Percentiles rank a stretch among this genome's conserved stretches.
Conservation (phyloP, 2,329 filamentous ascomycete genomes). For the Aureobasidium musti region DNA sequence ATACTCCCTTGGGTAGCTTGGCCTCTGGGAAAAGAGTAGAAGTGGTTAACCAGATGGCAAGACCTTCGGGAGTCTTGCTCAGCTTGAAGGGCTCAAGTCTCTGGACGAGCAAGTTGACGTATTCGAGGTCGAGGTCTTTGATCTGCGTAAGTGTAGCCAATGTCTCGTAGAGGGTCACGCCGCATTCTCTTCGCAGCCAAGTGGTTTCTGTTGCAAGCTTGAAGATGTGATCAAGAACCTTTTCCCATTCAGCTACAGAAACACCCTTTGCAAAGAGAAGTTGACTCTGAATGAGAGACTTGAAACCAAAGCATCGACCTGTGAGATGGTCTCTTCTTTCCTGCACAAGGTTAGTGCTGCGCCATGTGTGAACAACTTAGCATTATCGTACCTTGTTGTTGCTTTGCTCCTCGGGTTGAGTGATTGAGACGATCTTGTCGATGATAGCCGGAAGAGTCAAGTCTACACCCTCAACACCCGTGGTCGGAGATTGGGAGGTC, state of each 20-base stretch:
- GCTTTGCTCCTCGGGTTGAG: slow-evolving; percentile 52
- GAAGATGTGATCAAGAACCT: slow-evolving; percentile 71
- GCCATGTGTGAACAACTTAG: not conserved
- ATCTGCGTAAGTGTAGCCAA: slow-evolving; percentile 43
- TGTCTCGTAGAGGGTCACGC: slow-evolving; percentile 75
- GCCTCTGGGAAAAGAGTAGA: slow-evolving; percentile 63
- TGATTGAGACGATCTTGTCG: slow-evolving; percentile 56
- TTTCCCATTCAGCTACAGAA: slow-evolving; percentile 60
- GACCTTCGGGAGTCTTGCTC: slow-evolving; percentile 79
- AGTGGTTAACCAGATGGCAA: slow-evolving; percentile 81
- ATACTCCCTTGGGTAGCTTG: slow-evolving; percentile 68
- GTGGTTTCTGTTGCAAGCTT: slow-evolving; percentile 77
- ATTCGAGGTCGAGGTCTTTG: slow-evolving; percentile 26
- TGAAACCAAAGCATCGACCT: slow-evolving; percentile 82
- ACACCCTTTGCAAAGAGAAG: slow-evolving; percentile 64
- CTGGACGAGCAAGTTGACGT: slow-evolving; percentile 34
- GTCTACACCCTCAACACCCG: slow-evolving; percentile 11
- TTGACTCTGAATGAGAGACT: slow-evolving; percentile 79
- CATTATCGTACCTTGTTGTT: slow-evolving; percentile 48
- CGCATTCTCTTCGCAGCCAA: slow-evolving; percentile 87
- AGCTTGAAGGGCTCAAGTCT: slow-evolving; percentile 55
- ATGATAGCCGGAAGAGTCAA: slow-evolving; percentile 41
- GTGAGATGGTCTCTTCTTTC: slow-evolving; percentile 85
- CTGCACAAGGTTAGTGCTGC: slow-evolving; percentile 51
- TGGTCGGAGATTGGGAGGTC: slow-evolving; percentile 49